phyloP scores from a whole-genome alignment of 2,329 filamentous ascomycete species.

The Penicillium sp. region DNA sequence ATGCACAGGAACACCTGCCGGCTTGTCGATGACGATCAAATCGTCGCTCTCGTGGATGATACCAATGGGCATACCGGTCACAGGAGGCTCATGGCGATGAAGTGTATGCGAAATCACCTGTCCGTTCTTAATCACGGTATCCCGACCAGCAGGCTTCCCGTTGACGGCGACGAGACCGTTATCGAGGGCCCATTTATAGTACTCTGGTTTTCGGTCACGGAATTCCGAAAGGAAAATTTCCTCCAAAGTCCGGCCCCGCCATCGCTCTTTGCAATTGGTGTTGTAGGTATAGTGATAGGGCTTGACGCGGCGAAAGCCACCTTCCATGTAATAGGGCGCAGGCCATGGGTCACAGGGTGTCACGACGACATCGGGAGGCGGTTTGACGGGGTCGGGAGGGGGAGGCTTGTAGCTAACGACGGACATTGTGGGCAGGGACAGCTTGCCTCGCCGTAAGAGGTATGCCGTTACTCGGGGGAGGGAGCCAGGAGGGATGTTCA shows the following conservation, averaged over 20 bases:
- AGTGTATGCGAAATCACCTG: constrained; percentile 88
- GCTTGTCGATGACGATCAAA: constrained; percentile 96
- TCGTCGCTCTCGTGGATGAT: constrained; percentile 88
- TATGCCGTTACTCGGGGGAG: constrained; percentile 39
- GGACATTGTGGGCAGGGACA: constrained; percentile 36
- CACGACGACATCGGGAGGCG: constrained; percentile 26
- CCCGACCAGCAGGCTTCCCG: constrained; percentile 61
- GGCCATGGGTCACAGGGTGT: constrained; percentile 47
- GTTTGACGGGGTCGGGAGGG: constrained; percentile 24
- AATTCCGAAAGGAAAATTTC: constrained; percentile 92
- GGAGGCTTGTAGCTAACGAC: constrained; percentile 29
- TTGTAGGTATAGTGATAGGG: constrained; percentile 48
- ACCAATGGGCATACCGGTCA: constrained; percentile 71
- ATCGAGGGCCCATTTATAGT: constrained; percentile 79
- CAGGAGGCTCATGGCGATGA: constrained; percentile 92
- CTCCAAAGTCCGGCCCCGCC: constrained; percentile 73
- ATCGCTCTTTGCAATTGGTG: constrained; percentile 66
- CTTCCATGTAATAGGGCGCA: constrained; percentile 74
- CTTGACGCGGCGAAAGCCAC: constrained; percentile 54
- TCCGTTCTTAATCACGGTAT: constrained; percentile 76
- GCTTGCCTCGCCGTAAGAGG: constrained; percentile 35
- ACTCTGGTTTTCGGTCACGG: constrained; percentile 75
- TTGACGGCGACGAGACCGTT: constrained; percentile 75
- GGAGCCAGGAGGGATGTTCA: constrained; percentile 29
- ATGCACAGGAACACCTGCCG: constrained; percentile 89